Percentiles rank a stretch among this genome's conserved stretches.
Conservation (phyloP, 2,329 filamentous ascomycete species). For the Xylaria hypoxylon region DNA sequence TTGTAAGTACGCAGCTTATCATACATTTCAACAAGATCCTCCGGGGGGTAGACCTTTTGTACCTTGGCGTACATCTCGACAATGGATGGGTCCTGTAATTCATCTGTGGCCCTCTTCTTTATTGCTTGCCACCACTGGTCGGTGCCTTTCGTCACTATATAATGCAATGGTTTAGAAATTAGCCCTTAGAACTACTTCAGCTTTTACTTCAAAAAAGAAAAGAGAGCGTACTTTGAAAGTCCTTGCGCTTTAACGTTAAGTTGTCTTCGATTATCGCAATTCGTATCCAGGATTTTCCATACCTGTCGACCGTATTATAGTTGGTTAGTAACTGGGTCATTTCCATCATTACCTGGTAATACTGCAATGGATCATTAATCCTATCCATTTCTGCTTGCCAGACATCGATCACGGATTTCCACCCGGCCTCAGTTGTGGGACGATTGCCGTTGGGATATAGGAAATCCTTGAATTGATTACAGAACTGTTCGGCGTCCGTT, state of each 20-base stretch:
- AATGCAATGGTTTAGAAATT: not conserved
- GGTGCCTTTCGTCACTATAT: not conserved
- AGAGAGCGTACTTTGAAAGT: not conserved
- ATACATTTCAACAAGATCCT: too few species aligned
- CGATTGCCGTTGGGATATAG: not conserved
- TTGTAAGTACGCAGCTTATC: too few species aligned
- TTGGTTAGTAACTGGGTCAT: too few species aligned
- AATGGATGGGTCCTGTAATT: not conserved
- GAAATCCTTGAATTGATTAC: not conserved
- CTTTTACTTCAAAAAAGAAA: not conserved
- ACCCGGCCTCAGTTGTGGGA: not conserved
- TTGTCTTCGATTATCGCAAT: not conserved
- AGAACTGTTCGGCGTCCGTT: not conserved
- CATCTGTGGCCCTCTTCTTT: not conserved
- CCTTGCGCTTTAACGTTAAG: not conserved
- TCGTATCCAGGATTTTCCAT: not conserved
- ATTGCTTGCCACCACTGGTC: conserved; percentile 1
- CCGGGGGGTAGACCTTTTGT: too few species aligned
- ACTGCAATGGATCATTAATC: too few species aligned
- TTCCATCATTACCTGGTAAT: too few species aligned
- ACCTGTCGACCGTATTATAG: not conserved
- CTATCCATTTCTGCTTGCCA: too few species aligned
- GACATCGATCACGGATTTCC: not conserved
- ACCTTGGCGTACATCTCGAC: too few species aligned
- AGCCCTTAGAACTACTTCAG: not conserved